Evolutionary conservation across 176 grass and related monocot species (phyloP), one percentile per base, ranked within the genome.

Genomic region (Oryza longistaminata): DNA sequence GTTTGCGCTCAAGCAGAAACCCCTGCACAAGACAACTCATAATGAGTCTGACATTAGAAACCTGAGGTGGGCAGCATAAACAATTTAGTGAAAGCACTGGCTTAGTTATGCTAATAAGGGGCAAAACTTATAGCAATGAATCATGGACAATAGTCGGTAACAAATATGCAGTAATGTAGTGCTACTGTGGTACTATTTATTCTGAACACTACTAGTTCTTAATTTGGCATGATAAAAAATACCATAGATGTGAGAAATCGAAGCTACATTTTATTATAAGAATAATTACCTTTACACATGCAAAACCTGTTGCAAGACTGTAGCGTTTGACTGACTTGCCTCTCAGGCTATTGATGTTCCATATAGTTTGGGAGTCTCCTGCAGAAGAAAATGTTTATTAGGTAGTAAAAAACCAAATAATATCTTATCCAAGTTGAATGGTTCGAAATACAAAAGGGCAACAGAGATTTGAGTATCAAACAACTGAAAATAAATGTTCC

Each of bases 351-450:
- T 96, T 93, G 66, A 94, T 91, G 40, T 84, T 81, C 96, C 96
- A 99, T 88, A 99, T 96, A 71, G 91, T 88, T 78, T 96, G 88
- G 67, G 89, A 87, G 74, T 96, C 91, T 37, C 96, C 96, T 99
- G 92, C 60, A 87, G 71, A 85, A 81, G 44, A 65, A 91, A 15
- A 88, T 68, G 64, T 68, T 74, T 80, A 29, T 86, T 76, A 74
- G 27, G 2, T 31, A 31, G 26, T 72, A 71, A 2, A 78, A 21
- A 46, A 71, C 31, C 15, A 34, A 66, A 79, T 50, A 29, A 66
- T 61, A 48, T 80, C 64, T 65, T 21, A 64, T 22, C 64, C 58
- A 83, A 78, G 77, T 24, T 7, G 27, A 55, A 71, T 2, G 22
- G 48, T 66, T 31, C 15, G 27, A 85, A 80, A 24, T 9, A 76